Percentiles rank a stretch among this genome's conserved stretches.
These are phyloP conservation scores for Lomentospora prolificans DNA, from an alignment of 2,329 filamentous ascomycete species.

Conservation along the genomic window DNA sequence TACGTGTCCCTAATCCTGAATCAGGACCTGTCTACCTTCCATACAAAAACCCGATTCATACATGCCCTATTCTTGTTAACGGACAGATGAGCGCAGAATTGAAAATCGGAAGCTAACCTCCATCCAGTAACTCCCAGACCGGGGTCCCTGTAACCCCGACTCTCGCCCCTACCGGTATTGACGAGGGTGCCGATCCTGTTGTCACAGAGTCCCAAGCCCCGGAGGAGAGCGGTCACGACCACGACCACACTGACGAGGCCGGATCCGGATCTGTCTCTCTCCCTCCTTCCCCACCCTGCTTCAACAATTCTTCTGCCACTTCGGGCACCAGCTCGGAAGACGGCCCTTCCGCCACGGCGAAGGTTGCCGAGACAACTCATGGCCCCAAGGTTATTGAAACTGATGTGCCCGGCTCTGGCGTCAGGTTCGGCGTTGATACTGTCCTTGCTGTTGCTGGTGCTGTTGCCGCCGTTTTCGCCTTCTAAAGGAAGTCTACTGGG, in stretches of 20 bases:
- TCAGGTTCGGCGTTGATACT: not conserved
- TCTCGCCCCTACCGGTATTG: not conserved
- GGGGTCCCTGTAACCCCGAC: not conserved
- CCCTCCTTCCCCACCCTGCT: not conserved
- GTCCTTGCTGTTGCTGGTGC: not conserved
- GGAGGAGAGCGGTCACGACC: not conserved
- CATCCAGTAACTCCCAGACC: not conserved
- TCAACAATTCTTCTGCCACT: not conserved
- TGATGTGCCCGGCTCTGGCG: not conserved
- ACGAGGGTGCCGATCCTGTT: not conserved
- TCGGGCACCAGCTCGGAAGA: not conserved
- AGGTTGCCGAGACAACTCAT: not conserved
- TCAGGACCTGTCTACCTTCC: no score
- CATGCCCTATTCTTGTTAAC: no score
- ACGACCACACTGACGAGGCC: not conserved
- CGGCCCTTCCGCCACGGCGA: not conserved
- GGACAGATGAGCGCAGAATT: no score
- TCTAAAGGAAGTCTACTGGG: not conserved
- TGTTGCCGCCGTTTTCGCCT: not conserved
- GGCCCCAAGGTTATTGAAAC: not conserved
- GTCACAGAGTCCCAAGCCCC: not conserved
- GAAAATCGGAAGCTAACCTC: not conserved
- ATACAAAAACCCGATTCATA: no score
- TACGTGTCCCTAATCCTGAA: not conserved
- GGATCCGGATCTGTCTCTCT: not conserved